Evolutionary conservation across 2,329 filamentous ascomycete genomes (phyloP).

Genomic region (Neopestalotiopsis sp.): DNA sequence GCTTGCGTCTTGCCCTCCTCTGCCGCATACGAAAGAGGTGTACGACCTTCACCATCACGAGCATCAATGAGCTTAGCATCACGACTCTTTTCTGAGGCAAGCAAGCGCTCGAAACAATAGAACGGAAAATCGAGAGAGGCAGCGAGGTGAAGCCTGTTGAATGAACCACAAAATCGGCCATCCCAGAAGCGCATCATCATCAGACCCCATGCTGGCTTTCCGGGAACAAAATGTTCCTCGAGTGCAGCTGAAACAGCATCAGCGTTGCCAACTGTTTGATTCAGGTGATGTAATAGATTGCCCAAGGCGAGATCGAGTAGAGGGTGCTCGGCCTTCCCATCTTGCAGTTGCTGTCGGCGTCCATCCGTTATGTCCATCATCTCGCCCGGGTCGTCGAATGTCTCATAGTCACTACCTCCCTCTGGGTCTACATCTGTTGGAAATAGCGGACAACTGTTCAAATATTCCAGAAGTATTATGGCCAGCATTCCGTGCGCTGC

Average conservation of each 20-base stretch:
- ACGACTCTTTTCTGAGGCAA: not conserved
- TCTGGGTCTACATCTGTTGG: no score
- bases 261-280: no score
- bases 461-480: slow-evolving; percentile 8
- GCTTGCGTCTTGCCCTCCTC: slow-evolving; percentile 2
- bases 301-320: no score
- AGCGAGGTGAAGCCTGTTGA: not conserved
- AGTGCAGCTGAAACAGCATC: not conserved
- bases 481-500: slow-evolving; percentile 14
- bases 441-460: not conserved
- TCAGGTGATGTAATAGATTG: no score
- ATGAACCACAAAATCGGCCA: not conserved
- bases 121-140: not conserved
- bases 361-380: not conserved
- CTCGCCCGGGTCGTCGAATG: no score
- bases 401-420: not conserved
- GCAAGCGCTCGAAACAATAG: no score
- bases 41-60: not conserved
- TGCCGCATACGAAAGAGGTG: not conserved
- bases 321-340: not conserved
- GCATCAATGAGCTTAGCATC: not conserved
- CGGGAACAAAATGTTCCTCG: slow-evolving; percentile 1
- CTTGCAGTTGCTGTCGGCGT: not conserved
- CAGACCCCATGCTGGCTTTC: not conserved
- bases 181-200: not conserved